Evolutionary conservation across 305 asterid genomes (phyloP).

Genomic region (Fraxinus velutina): DNA sequence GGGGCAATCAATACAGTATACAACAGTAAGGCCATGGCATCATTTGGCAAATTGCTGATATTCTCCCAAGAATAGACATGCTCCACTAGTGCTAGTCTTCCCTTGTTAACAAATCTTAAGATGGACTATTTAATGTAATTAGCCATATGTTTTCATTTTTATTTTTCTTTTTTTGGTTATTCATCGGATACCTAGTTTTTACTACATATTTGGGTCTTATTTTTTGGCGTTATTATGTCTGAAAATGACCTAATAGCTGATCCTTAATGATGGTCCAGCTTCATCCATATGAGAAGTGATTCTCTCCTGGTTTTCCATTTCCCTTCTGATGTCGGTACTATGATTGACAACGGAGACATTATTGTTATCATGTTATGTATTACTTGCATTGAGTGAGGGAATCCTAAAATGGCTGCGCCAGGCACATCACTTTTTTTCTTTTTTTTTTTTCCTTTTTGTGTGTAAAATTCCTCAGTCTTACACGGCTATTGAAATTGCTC

Average conservation of each 20-base stretch:
- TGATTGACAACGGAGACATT: neutral
- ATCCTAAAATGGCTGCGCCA: neutral
- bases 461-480: neutral
- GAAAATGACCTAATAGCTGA: neutral
- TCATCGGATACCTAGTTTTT: neutral
- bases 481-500: neutral
- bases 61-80: neutral
- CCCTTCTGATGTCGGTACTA: neutral
- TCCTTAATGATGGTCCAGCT: neutral
- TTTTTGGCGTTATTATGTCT: neutral
- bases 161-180: neutral
- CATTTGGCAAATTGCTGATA: neutral
- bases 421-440: neutral
- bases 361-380: neutral
- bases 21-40: neutral
- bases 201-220: neutral
- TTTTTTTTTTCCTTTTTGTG: too few relatives aligned
- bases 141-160: too few relatives aligned
- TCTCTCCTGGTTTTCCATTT: neutral
- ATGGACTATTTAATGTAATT: neutral
- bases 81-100: neutral
- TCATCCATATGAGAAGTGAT: neutral
- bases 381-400: neutral
- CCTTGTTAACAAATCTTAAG: neutral
- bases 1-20: neutral